phyloP scores from a whole-genome alignment of 1,284 basidiomycete genomes.

The Vanrija sp. region DNA sequence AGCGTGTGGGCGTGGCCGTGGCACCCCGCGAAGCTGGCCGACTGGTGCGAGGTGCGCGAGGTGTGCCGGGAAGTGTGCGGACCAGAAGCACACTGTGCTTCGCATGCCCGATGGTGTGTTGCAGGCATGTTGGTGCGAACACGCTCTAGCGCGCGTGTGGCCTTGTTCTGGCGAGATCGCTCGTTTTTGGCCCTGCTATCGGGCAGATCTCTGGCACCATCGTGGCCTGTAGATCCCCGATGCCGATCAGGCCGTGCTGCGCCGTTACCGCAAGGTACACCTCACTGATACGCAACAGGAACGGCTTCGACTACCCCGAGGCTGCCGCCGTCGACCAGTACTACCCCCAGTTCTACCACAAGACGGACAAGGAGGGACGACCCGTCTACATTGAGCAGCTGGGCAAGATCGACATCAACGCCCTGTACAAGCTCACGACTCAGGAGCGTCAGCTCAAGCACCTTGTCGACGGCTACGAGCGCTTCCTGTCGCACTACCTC shows the following conservation, averaged over 20 bases:
- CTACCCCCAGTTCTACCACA: slow-evolving; percentile 96
- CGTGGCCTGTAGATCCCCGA: too few relatives aligned
- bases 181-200: not conserved
- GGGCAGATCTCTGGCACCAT: too few relatives aligned
- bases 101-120: too few relatives aligned
- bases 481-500: slow-evolving; percentile 72
- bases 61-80: too few relatives aligned
- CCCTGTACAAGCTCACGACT: slow-evolving; percentile 75
- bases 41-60: too few relatives aligned
- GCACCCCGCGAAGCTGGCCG: too few relatives aligned
- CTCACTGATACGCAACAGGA: slow-evolving; percentile 51
- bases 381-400: slow-evolving; percentile 94
- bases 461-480: slow-evolving; percentile 92
- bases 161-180: not conserved
- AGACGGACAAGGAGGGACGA: slow-evolving; percentile 92
- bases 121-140: too few relatives aligned
- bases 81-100: too few relatives aligned
- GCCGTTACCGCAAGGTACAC: not conserved
- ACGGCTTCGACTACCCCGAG: slow-evolving; percentile 81
- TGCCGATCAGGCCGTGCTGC: too few relatives aligned
- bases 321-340: slow-evolving; percentile 79
- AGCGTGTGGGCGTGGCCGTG: too few relatives aligned
- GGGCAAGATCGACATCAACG: slow-evolving; percentile 81
- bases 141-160: too few relatives aligned
- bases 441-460: slow-evolving; percentile 84